Evolutionary conservation across 2,329 filamentous ascomycete species (phyloP).

Genomic region (Stagonosporopsis chrysanthemi): DNA sequence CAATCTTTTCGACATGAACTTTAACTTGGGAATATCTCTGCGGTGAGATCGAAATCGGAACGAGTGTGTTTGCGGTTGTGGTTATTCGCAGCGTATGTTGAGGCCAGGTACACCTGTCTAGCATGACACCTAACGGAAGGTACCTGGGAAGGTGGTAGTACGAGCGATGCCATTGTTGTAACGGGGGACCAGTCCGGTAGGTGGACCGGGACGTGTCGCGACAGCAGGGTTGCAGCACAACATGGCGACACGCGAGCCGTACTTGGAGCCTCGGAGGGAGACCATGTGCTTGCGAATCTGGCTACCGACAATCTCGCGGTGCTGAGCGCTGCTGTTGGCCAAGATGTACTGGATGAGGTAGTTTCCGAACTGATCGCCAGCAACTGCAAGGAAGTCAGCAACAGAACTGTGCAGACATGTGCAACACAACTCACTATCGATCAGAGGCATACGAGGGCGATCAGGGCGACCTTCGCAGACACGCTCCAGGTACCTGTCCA

Average conservation of each 20-base stretch:
- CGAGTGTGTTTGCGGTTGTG: conserved; percentile 34
- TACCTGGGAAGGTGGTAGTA: conserved; percentile 33
- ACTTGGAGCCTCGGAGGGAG: conserved; percentile 96
- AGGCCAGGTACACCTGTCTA: conserved; percentile 24
- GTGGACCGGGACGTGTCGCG: conserved; percentile 86
- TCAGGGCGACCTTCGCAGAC: conserved; percentile 91
- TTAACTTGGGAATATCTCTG: conserved; percentile 45
- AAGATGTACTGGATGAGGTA: conserved; percentile 98
- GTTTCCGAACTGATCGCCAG: conserved; percentile 98
- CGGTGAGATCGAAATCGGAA: conserved; percentile 40
- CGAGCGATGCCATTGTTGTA: conserved; percentile 41
- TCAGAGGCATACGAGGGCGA: conserved; percentile 92
- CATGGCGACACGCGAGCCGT: conserved; percentile 98
- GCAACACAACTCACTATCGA: conserved; percentile 72
- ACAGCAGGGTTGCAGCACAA: conserved; percentile 95
- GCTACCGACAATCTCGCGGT: conserved; percentile 89
- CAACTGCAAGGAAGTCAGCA: conserved; percentile 61
- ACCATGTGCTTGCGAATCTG: conserved; percentile 99
- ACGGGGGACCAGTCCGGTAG: conserved; percentile 64
- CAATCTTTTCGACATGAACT: conserved; percentile 43
- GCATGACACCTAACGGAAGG: conserved; percentile 36
- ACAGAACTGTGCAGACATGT: background rate
- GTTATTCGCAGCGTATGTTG: conserved; percentile 42
- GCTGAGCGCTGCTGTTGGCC: conserved; percentile 83
- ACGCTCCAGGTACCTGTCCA: conserved; percentile 89